Evolutionary conservation across 768 basidiomycete genomes (phyloP).

Genomic region (Lanmaoa pseudosensibilis): DNA sequence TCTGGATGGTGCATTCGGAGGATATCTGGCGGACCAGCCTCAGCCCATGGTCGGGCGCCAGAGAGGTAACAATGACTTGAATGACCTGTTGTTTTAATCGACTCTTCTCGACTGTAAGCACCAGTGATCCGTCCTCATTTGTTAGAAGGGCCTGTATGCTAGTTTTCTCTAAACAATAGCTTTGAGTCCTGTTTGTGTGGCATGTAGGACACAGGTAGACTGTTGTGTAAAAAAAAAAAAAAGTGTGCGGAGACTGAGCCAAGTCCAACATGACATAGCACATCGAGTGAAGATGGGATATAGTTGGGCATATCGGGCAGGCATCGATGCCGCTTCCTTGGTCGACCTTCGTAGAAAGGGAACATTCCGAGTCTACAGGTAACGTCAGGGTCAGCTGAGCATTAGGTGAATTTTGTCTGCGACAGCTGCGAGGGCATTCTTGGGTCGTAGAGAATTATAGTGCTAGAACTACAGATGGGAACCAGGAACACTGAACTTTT

Average conservation of each 20-base stretch:
- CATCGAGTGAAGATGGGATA: background rate
- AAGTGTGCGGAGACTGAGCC: background rate
- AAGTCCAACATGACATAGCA: background rate
- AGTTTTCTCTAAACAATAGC: background rate
- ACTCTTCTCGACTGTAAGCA: background rate
- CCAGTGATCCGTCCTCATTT: background rate
- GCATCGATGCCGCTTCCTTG: background rate
- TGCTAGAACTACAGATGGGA: conserved; percentile 50
- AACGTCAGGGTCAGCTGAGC: conserved; percentile 22
- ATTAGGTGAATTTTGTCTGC: conserved; percentile 34
- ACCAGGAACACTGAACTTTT: background rate
- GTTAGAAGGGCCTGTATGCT: background rate
- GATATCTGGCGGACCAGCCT: conserved; percentile 72
- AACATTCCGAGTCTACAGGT: background rate
- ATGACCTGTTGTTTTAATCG: conserved; percentile 64
- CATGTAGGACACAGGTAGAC: conserved; percentile 6
- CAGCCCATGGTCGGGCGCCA: conserved; percentile 51
- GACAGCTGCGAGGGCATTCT: conserved; percentile 29
- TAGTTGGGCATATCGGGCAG: background rate
- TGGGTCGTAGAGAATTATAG: conserved; percentile 82
- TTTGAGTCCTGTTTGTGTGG: conserved; percentile 2
- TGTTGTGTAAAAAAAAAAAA: background rate
- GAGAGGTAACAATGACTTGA: conserved; percentile 49
- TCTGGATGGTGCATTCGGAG: conserved; percentile 73
- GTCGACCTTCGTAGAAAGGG: background rate